phyloP scores from a whole-genome alignment of 169 alveolate genomes.

The Plasmodium berghei region DNA sequence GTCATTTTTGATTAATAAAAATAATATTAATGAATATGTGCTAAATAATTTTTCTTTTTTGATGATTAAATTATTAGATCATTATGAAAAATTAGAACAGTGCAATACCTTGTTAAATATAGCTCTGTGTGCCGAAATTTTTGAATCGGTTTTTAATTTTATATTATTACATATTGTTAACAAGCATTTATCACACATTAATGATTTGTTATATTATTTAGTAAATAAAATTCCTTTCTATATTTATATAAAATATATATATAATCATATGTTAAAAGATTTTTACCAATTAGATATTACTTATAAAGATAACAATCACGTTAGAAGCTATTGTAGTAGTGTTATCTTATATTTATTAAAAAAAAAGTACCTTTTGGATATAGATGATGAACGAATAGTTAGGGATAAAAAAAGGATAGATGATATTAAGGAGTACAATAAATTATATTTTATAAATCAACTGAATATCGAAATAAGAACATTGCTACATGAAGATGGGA shows the following conservation, averaged over 20 bases:
- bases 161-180: constrained; percentile 15
- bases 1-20: background rate
- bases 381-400: constrained; percentile 42
- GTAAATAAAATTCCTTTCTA: constrained; percentile 35
- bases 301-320: constrained; percentile 23
- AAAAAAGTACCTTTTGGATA: constrained; percentile 43
- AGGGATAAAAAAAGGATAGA: constrained; percentile 52
- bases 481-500: background rate
- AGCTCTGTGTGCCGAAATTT: constrained; percentile 7
- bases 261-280: constrained; percentile 17
- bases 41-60: constrained; percentile 24
- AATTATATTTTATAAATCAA: constrained; percentile 12
- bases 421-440: constrained; percentile 3
- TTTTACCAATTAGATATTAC: background rate
- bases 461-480: constrained; percentile 13
- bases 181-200: constrained; percentile 9
- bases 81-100: constrained; percentile 17
- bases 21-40: constrained; percentile 6
- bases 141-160: constrained; percentile 20
- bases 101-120: constrained; percentile 27
- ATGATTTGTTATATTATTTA: constrained; percentile 57
- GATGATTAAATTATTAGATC: constrained; percentile 47
- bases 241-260: constrained; percentile 32
- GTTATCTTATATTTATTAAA: constrained; percentile 63
- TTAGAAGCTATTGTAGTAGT: constrained; percentile 36